Base-by-base conservation (phyloP, 331 rosid species). In the Rosa hybrid region DNA sequence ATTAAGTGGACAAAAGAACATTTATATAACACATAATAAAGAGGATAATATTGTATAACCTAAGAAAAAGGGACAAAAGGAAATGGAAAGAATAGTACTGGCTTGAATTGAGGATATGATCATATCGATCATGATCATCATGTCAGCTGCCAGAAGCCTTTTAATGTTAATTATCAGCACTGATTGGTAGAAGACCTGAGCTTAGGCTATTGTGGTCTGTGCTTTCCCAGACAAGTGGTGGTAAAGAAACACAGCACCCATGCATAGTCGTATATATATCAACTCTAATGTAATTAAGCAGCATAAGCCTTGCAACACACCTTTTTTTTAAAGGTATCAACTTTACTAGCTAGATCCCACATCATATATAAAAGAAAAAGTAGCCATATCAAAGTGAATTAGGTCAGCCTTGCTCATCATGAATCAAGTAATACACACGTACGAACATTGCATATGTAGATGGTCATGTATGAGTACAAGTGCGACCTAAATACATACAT, bases 141-240 rank as follows among this genome's bases (percentile, higher is more conserved):
- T 23, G 7, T 23, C 38, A 60, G 67, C 39, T 23, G 68, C 68
- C 68, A 63, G 68, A 63, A 64, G 42, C 70, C 70, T 27, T 59
- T 64, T 64, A 2, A 60, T 16, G 44, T 14, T 30, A 30, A 12
- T 13, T 13, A 7, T 16, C 45, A 65, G 81, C 81, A 81, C 78
- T 86, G 81, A 82, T 81, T 82, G 86, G 84, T 83, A 82, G 86
- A 85, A 88, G 42, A 73, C 14, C 82, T 81, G 77, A 82, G 87
- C 73, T 71, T 18, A 13, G 16, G 76, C 17, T 73, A 78, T 77
- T 54, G 74, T 85, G 89, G 87, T 86, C 83, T 83, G 82, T 82
- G 87, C 88, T 89, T 88, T 86, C 83, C 80, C 88, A 89, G 91
- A 88, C 91, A 89, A 76, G 71, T 78, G 82, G 79, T 69, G 77